phyloP scores from a whole-genome alignment of 805 yeast genomes.

The Kodamaea kakaduensis region DNA sequence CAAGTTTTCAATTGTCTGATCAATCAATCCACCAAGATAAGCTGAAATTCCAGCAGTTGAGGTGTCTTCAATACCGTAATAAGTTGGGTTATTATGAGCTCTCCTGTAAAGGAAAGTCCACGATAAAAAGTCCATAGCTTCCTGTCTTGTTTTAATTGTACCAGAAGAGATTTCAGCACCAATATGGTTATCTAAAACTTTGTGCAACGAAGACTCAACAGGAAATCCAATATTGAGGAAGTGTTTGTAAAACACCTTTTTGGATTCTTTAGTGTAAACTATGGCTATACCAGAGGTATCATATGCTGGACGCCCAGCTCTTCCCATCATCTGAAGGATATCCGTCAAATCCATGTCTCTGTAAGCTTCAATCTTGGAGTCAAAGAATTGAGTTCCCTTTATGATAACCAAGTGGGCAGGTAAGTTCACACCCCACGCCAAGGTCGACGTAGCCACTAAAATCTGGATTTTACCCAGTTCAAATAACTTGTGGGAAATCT shows the following conservation, averaged over 20 bases:
- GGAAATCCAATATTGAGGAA: constrained; percentile 78
- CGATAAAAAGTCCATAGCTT: constrained; percentile 69
- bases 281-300: constrained; percentile 77
- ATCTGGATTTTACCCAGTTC: constrained; percentile 69
- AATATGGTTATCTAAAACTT: constrained; percentile 70
- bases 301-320: constrained; percentile 80
- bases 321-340: constrained; percentile 70
- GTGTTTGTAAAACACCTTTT: constrained; percentile 72
- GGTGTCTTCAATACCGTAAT: constrained; percentile 66
- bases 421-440: constrained; percentile 84
- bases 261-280: constrained; percentile 70
- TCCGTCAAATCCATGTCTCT: constrained; percentile 81
- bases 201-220: constrained; percentile 75
- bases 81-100: constrained; percentile 74
- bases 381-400: constrained; percentile 70
- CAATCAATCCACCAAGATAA: constrained; percentile 63
- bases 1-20: constrained; percentile 61
- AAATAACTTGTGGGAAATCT: constrained; percentile 64
- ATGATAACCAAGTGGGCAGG: constrained; percentile 78
- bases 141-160: constrained; percentile 58
- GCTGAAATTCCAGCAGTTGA: constrained; percentile 52
- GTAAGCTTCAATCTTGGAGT: constrained; percentile 62
- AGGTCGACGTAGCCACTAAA: constrained; percentile 73
- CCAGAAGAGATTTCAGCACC: constrained; percentile 80
- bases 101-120: constrained; percentile 76